Evolutionary conservation across 2,329 filamentous ascomycete genomes (phyloP).

Genomic region (Hymenoscyphus infarciens): DNA sequence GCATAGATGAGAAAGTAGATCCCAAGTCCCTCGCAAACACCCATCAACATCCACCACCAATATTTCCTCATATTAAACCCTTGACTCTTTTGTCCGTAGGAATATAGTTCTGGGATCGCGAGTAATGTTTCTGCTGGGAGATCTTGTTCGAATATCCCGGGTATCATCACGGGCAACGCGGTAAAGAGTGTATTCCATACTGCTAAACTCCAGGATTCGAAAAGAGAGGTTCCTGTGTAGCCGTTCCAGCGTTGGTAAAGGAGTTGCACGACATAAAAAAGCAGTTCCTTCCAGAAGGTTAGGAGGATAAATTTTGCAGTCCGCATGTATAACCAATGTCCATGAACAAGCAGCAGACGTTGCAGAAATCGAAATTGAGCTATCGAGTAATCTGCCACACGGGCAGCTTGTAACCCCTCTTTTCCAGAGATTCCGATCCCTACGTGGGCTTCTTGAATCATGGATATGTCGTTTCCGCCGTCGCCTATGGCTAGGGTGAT

Average conservation of each 20-base stretch:
- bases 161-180: slow-evolving; percentile 77
- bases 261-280: slow-evolving; percentile 80
- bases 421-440: slow-evolving; percentile 88
- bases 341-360: slow-evolving; percentile 76
- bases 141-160: slow-evolving; percentile 89
- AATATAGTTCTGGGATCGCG: slow-evolving; percentile 84
- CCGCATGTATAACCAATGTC: slow-evolving; percentile 83
- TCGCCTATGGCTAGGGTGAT: slow-evolving; percentile 89
- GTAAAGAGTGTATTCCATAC: slow-evolving; percentile 94
- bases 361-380: slow-evolving; percentile 85
- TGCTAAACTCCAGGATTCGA: slow-evolving; percentile 78
- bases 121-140: slow-evolving; percentile 75
- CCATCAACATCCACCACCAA: slow-evolving; percentile 74
- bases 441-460: slow-evolving; percentile 87
- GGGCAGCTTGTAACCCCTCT: slow-evolving; percentile 82
- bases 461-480: slow-evolving; percentile 87
- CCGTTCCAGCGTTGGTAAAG: slow-evolving; percentile 78
- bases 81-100: slow-evolving; percentile 68
- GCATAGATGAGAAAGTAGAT: slow-evolving; percentile 69
- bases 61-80: slow-evolving; percentile 79
- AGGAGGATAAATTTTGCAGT: slow-evolving; percentile 83
- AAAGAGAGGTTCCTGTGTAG: slow-evolving; percentile 84
- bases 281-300: slow-evolving; percentile 83
- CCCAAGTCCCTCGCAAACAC: slow-evolving; percentile 65
- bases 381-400: slow-evolving; percentile 85